These are phyloP conservation scores for Themeda triandra DNA, from an alignment of 176 grass and related monocot genomes.

Conservation along the genomic window DNA sequence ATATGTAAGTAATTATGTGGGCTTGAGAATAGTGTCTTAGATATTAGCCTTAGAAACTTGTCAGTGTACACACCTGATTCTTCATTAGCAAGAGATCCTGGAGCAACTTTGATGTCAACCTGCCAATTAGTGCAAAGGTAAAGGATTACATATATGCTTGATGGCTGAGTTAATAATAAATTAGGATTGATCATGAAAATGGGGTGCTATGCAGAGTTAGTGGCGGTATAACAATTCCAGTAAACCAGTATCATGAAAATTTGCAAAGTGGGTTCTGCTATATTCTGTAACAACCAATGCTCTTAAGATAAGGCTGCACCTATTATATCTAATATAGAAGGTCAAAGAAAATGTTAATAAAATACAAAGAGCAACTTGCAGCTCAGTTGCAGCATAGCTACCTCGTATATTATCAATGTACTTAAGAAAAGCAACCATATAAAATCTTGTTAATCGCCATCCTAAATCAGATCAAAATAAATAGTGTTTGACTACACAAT, in stretches of 20 bases:
- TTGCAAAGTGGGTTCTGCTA: not conserved
- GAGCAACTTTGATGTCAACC: conserved; percentile 92
- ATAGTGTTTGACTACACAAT: not conserved
- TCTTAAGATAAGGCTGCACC: not conserved
- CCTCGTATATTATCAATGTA: not conserved
- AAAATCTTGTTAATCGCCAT: not conserved
- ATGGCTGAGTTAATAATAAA: not conserved
- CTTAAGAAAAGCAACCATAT: not conserved
- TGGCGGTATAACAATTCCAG: not conserved
- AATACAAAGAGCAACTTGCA: not conserved
- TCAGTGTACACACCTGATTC: conserved; percentile 53
- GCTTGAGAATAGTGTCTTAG: not conserved
- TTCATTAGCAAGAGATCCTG: conserved; percentile 92
- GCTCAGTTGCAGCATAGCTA: conserved; percentile 12
- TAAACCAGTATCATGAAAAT: not conserved
- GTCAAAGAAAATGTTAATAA: not conserved
- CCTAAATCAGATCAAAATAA: not conserved
- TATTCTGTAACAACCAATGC: conserved; percentile 1
- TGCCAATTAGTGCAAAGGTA: conserved; percentile 28
- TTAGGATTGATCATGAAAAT: not conserved
- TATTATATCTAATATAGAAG: not conserved
- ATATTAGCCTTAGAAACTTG: conserved; percentile 1
- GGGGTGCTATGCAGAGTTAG: not conserved
- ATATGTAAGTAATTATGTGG: not conserved
- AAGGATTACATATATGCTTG: conserved; percentile 2